These are phyloP conservation scores for Phytophthora foliorum DNA, from an alignment of 352 stramenopile species.

Conservation along the genomic window DNA sequence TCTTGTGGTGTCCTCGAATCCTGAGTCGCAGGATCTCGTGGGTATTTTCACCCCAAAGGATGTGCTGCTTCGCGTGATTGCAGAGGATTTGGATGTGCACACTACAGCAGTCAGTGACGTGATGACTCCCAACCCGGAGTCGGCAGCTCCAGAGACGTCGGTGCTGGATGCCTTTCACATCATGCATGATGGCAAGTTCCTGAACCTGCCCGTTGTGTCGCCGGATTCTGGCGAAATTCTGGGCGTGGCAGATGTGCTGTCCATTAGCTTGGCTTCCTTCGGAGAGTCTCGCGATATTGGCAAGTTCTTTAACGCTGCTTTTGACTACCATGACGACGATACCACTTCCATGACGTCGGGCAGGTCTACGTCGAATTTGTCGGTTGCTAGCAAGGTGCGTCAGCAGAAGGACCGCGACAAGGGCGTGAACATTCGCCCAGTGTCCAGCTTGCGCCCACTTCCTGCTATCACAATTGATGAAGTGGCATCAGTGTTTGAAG, in stretches of 20 bases:
- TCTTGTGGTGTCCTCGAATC: constrained; percentile 74
- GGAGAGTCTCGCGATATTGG: constrained; percentile 80
- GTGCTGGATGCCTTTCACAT: constrained; percentile 98
- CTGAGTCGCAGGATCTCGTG: constrained; percentile 78
- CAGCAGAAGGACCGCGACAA: constrained; percentile 85
- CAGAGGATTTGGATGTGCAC: constrained; percentile 89
- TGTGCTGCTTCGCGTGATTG: constrained; percentile 96
- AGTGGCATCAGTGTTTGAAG: constrained; percentile 88
- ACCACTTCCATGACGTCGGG: constrained; percentile 63
- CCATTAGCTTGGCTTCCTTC: constrained; percentile 81
- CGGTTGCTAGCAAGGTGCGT: constrained; percentile 68
- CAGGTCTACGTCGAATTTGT: constrained; percentile 67
- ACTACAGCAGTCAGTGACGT: constrained; percentile 91
- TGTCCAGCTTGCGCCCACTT: constrained; percentile 84
- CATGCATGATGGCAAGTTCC: constrained; percentile 98
- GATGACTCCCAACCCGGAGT: constrained; percentile 98
- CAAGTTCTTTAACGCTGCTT: constrained; percentile 82
- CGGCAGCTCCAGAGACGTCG: constrained; percentile 93
- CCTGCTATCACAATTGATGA: constrained; percentile 82
- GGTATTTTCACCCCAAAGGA: constrained; percentile 99
- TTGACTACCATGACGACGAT: constrained; percentile 76
- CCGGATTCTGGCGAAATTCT: constrained; percentile 74
- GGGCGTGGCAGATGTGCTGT: constrained; percentile 85
- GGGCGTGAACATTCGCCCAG: constrained; percentile 78
- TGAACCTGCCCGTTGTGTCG: constrained; percentile 97